Evolutionary conservation across 2,329 filamentous ascomycete genomes (phyloP).

Genomic region (Colletotrichum ledebouriae): DNA sequence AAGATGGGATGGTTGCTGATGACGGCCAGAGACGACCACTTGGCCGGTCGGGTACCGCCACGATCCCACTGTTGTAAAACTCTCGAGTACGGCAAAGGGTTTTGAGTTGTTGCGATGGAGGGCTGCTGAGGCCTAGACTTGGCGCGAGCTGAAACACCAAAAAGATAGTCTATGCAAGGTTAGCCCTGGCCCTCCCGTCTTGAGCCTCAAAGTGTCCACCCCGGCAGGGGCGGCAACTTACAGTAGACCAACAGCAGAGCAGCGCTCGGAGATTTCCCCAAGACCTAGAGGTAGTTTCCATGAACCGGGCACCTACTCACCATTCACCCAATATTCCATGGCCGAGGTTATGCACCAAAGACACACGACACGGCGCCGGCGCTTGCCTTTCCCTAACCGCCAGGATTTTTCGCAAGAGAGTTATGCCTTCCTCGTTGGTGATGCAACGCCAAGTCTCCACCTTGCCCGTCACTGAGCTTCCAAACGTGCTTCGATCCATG

Average conservation of each 20-base stretch:
- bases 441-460: constrained; percentile 28
- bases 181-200: constrained; percentile 33
- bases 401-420: neutral
- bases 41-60: constrained; percentile 30
- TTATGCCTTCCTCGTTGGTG: neutral
- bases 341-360: neutral
- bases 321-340: constrained; percentile 10
- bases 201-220: constrained; percentile 34
- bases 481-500: constrained; percentile 23
- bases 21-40: constrained; percentile 13
- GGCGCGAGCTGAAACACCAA: constrained; percentile 40
- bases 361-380: neutral
- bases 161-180: constrained; percentile 34
- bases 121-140: constrained; percentile 35
- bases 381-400: constrained; percentile 3
- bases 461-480: constrained; percentile 14
- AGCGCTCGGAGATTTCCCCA: constrained; percentile 31
- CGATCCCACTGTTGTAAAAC: constrained; percentile 38
- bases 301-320: neutral
- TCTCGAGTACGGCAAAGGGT: constrained; percentile 31
- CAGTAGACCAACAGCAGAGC: constrained; percentile 21
- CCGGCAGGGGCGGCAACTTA: constrained; percentile 24
- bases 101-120: constrained; percentile 42
- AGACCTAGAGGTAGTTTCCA: constrained; percentile 17
- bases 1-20: too few relatives aligned